A percentile compares a stretch with the other conserved stretches of the same genome.
phyloP scores from a whole-genome alignment of 495 filamentous ascomycete species.

The Jackrogersella minutella region DNA sequence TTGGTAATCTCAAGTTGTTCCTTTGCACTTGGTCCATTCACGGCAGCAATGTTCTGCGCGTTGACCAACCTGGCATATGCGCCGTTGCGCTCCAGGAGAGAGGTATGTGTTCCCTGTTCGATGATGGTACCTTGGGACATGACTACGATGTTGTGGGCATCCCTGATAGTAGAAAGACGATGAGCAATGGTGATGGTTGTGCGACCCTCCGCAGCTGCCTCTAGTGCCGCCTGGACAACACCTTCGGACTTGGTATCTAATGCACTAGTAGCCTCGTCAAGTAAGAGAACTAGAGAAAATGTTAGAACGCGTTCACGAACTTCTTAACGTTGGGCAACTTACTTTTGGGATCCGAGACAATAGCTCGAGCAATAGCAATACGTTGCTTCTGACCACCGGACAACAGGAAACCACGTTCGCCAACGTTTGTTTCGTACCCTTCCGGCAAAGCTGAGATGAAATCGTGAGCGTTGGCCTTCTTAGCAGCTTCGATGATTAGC shows the following conservation, averaged over 20 bases:
- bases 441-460: slow-evolving; percentile 87
- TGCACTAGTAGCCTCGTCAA: slow-evolving; percentile 94
- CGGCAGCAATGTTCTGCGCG: slow-evolving; percentile 78
- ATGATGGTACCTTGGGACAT: slow-evolving; percentile 84
- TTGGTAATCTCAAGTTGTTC: slow-evolving; percentile 56
- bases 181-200: slow-evolving; percentile 98
- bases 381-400: slow-evolving; percentile 97
- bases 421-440: slow-evolving; percentile 92
- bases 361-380: slow-evolving; percentile 83
- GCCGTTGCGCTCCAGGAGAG: slow-evolving; percentile 65
- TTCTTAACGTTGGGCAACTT: slow-evolving; percentile 21
- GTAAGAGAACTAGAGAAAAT: slow-evolving; percentile 68
- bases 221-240: slow-evolving; percentile 91
- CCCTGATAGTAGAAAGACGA: slow-evolving; percentile 90
- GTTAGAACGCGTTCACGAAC: slow-evolving; percentile 19
- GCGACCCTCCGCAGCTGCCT: slow-evolving; percentile 84
- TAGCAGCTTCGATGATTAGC: slow-evolving; percentile 79
- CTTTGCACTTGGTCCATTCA: slow-evolving; percentile 61
- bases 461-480: slow-evolving; percentile 92
- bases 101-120: slow-evolving; percentile 87
- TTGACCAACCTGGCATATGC: slow-evolving; percentile 82
- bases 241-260: slow-evolving; percentile 97
- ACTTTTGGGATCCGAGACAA: slow-evolving; percentile 89
- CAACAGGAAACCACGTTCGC: slow-evolving; percentile 90
- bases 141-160: slow-evolving; percentile 94